Percentiles rank a stretch among this genome's conserved stretches.
phyloP scores from a whole-genome alignment of 176 grass and related monocot species.

The Phoenix roebelenii region DNA sequence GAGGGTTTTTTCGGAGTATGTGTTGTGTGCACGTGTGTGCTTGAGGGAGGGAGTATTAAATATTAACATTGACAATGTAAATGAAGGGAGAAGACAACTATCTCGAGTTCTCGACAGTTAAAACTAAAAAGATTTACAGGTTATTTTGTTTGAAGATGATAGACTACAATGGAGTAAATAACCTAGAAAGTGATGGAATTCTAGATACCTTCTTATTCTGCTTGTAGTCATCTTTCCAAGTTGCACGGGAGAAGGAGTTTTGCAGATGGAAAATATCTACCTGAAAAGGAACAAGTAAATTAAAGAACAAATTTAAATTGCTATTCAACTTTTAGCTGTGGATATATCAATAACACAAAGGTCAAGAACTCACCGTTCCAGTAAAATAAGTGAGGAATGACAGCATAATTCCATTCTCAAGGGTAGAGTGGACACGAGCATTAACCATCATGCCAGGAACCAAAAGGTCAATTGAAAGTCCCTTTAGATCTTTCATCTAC shows the following conservation, averaged over 20 bases:
- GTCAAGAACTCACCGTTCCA: slow-evolving; percentile 59
- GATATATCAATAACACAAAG: no score
- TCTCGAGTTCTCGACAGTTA: no score
- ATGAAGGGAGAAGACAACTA: no score
- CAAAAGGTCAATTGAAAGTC: slow-evolving; percentile 88
- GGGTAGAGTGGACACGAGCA: slow-evolving; percentile 68
- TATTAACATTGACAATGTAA: no score
- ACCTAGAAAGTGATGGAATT: slow-evolving; percentile 9
- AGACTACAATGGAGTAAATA: background rate
- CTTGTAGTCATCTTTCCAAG: slow-evolving; percentile 80
- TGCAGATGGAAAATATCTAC: slow-evolving; percentile 80
- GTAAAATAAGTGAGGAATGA: slow-evolving; percentile 98
- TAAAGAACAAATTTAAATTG: slow-evolving; percentile 6
- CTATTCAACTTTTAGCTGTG: background rate
- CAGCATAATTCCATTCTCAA: slow-evolving; percentile 89
- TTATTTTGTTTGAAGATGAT: no score
- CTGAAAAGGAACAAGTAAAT: slow-evolving; percentile 27
- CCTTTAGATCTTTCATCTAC: slow-evolving; percentile 84
- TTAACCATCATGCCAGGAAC: slow-evolving; percentile 95
- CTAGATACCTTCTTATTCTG: slow-evolving; percentile 70
- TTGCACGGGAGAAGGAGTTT: slow-evolving; percentile 39
- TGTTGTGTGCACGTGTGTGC: no score
- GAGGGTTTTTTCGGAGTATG: no score
- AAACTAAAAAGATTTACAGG: no score
- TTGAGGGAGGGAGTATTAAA: no score